phyloP scores from a whole-genome alignment of 2,329 filamentous ascomycete species.

The Fusarium sp. region DNA sequence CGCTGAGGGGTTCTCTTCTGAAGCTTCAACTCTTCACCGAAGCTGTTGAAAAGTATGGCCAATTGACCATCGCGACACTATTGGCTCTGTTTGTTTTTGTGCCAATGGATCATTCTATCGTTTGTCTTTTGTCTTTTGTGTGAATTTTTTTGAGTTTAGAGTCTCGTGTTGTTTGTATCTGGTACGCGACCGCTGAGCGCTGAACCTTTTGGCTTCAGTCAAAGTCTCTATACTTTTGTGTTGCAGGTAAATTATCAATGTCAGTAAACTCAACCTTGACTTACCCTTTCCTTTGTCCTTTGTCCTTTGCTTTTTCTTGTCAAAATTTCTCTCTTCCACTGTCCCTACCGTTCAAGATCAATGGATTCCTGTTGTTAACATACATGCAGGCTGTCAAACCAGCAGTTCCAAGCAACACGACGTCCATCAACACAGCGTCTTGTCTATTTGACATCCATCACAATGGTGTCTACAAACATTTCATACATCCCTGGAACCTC shows the following conservation, averaged over 20 bases:
- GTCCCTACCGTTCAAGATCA: background rate
- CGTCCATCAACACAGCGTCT: background rate
- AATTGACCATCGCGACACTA: background rate
- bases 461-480: background rate
- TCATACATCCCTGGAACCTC: constrained; percentile 25
- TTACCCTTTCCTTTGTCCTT: background rate
- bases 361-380: background rate
- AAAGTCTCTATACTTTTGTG: background rate
- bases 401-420: background rate
- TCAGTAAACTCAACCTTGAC: background rate
- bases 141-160: background rate
- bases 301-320: background rate
- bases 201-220: background rate
- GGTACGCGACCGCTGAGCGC: background rate
- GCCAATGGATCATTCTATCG: background rate
- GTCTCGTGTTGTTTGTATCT: background rate
- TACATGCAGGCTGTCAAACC: background rate
- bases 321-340: no score
- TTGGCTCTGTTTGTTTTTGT: background rate
- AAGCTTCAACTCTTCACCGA: constrained; percentile 2
- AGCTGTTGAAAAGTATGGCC: background rate
- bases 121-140: background rate
- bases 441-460: background rate
- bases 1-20: constrained; percentile 18
- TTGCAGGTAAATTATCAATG: background rate